These are phyloP conservation scores for Saksenaea oblongispora DNA, from an alignment of 371 early-diverging fungal species.

Conservation along the genomic window DNA sequence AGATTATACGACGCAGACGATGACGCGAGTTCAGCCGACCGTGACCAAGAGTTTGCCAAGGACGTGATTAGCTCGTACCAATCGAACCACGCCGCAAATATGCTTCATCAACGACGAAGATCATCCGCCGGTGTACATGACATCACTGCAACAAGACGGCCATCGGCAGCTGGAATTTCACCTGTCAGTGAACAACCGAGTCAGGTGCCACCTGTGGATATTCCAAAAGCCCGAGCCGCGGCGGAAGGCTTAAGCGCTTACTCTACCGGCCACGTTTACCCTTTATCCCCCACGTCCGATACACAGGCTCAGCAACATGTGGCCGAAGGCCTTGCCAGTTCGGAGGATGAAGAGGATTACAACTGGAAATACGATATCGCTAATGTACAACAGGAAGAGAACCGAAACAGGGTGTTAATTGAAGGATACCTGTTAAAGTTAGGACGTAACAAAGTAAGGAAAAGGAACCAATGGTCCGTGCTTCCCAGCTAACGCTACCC, in stretches of 20 bases:
- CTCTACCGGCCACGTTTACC: slow-evolving; percentile 35
- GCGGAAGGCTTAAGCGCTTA: slow-evolving; percentile 29
- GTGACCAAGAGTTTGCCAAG: slow-evolving; percentile 53
- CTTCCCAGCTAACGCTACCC: too few relatives aligned
- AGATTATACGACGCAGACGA: slow-evolving; percentile 47
- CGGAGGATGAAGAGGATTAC: slow-evolving; percentile 54
- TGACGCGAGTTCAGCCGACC: slow-evolving; percentile 46
- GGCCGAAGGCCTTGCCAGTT: slow-evolving; percentile 44
- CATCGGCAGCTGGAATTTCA: slow-evolving; percentile 15
- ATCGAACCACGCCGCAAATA: slow-evolving; percentile 27
- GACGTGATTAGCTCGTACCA: slow-evolving; percentile 41
- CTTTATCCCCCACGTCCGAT: slow-evolving; percentile 43
- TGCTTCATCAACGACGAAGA: slow-evolving; percentile 14
- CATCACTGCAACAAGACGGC: slow-evolving; percentile 21
- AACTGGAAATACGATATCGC: slow-evolving; percentile 27
- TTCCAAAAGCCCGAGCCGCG: slow-evolving; percentile 17
- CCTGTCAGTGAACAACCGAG: slow-evolving; percentile 1
- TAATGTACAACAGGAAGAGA: slow-evolving; percentile 41
- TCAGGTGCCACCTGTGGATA: slow-evolving; percentile 25
- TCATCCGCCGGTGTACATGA: slow-evolving; percentile 15
- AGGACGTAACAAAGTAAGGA: slow-evolving; percentile 62
- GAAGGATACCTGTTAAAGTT: slow-evolving; percentile 76
- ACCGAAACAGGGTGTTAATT: slow-evolving; percentile 54
- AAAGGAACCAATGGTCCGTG: too few relatives aligned
- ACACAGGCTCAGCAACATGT: slow-evolving; percentile 27